A percentile compares a stretch with the other conserved stretches of the same genome.
These are phyloP conservation scores for Coemansia sp. DNA, from an alignment of 192 early-diverging fungal genomes.

Conservation along the genomic window DNA sequence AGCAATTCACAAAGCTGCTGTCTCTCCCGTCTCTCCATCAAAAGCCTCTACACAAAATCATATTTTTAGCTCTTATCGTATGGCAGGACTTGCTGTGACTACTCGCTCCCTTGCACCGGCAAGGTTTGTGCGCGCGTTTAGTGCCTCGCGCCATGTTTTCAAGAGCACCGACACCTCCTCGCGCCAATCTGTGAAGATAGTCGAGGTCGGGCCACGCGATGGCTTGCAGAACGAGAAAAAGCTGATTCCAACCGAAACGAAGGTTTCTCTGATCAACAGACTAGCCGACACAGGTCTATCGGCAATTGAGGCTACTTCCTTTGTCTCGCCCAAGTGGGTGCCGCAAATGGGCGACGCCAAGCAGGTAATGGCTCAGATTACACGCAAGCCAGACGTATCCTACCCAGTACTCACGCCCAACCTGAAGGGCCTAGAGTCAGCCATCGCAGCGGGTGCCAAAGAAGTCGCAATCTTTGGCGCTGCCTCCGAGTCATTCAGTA, in stretches of 20 bases:
- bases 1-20: background rate
- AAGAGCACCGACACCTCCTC: constrained; percentile 9
- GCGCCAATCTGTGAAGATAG: constrained; percentile 71
- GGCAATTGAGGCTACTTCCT: constrained; percentile 87
- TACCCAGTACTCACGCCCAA: constrained; percentile 94
- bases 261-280: constrained; percentile 83
- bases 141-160: background rate
- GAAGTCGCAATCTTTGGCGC: constrained; percentile 94
- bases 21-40: background rate
- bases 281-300: constrained; percentile 77
- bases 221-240: constrained; percentile 95
- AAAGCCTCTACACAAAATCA: background rate
- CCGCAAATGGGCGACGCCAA: constrained; percentile 90
- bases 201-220: constrained; percentile 95
- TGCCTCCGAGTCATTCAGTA: constrained; percentile 82
- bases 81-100: background rate
- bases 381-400: constrained; percentile 58
- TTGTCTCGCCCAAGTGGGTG: constrained; percentile 96
- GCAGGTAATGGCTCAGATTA: constrained; percentile 71
- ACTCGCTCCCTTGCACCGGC: background rate
- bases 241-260: constrained; percentile 74
- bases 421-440: constrained; percentile 75
- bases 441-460: constrained; percentile 72
- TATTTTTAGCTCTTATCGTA: background rate
- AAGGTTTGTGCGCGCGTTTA: constrained; percentile 16